Evolutionary conservation across 2,329 filamentous ascomycete species (phyloP), one percentile per base, ranked within the genome.

Genomic region (Fusarium sp.): DNA sequence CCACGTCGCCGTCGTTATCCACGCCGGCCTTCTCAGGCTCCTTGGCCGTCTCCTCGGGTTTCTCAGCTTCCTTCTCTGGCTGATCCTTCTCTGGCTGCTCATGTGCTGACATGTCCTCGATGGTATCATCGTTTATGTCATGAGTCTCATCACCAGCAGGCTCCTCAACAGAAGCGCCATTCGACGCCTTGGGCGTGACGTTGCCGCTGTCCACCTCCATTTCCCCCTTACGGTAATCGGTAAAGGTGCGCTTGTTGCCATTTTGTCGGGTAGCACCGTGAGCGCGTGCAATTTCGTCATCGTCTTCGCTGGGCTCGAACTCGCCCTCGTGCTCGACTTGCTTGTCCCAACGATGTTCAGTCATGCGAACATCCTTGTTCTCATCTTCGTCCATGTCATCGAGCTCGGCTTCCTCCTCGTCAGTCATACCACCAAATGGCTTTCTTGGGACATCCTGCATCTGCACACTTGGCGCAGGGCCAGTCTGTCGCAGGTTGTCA

Each of bases 381-480:
- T 94, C 90, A 74, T 98, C 95, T 63, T 95, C 94, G 73, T 98
- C 95, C 2, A 94, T 81, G 72, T 92, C 90, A 68, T 92, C 89
- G 8, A 92, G 82, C 75, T 91, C 89, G 13, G 89, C 91, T 54
- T 92, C 91, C 74, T 92, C 91, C 68, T 93, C 91, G 60, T 92
- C 91, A 0, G 90, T 89, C 84, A 91, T 90, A 33, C 90, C 89
- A 35, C 87, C 88, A 37, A 92, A 85, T 1, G 90, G 89, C 64
- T 89, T 88, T 20, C 91, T 88, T 5, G 91, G 91, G 7, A 92
- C 88, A 75, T 97, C 93, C 73, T 94, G 93, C 90, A 98, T 93
- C 83, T 98, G 95, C 22, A 98, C 95, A 22, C 95, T 98, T 2
- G 97, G 97, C 0, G 92, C 94, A 37, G 94, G 93, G 48, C 94